Percentiles rank a stretch among this genome's conserved stretches.
Conservation (phyloP, 116 monocot genomes). For the Cymodocea nodosa region DNA sequence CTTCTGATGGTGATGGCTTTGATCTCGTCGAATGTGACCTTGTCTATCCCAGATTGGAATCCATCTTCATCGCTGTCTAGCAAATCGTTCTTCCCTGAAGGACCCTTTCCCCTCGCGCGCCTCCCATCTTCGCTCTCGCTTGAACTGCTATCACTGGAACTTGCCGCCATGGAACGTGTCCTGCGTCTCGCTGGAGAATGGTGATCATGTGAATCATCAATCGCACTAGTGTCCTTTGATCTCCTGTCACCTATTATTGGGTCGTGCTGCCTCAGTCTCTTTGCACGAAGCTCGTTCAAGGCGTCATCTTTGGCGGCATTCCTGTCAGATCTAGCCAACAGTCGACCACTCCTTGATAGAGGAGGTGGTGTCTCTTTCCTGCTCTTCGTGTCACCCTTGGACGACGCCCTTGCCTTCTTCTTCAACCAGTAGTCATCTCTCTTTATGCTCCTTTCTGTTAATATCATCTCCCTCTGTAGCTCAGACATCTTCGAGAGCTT, state of each 20-base stretch:
- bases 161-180: slow-evolving; percentile 8
- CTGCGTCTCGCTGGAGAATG: slow-evolving; percentile 42
- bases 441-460: slow-evolving; percentile 30
- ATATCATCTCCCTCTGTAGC: slow-evolving; percentile 47
- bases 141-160: slow-evolving; percentile 47
- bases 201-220: slow-evolving; percentile 11
- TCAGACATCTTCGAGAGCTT: slow-evolving; percentile 37
- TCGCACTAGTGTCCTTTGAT: slow-evolving; percentile 21
- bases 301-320: slow-evolving; percentile 51
- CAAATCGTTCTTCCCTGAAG: slow-evolving; percentile 15
- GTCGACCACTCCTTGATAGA: slow-evolving; percentile 28
- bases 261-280: slow-evolving; percentile 67
- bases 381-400: slow-evolving; percentile 31
- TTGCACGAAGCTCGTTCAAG: slow-evolving; percentile 64
- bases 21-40: slow-evolving; percentile 56
- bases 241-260: slow-evolving; percentile 41
- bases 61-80: slow-evolving; percentile 50
- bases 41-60: slow-evolving; percentile 23
- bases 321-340: slow-evolving; percentile 36
- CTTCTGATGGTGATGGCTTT: slow-evolving; percentile 72
- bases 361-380: slow-evolving; percentile 34
- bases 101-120: slow-evolving; percentile 16
- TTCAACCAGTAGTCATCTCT: slow-evolving; percentile 43
- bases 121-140: slow-evolving; percentile 41
- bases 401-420: slow-evolving; percentile 52